A percentile compares a stretch with the other conserved stretches of the same genome.
phyloP scores from a whole-genome alignment of 441 rosid genomes.

The Eutrema salsugineum region DNA sequence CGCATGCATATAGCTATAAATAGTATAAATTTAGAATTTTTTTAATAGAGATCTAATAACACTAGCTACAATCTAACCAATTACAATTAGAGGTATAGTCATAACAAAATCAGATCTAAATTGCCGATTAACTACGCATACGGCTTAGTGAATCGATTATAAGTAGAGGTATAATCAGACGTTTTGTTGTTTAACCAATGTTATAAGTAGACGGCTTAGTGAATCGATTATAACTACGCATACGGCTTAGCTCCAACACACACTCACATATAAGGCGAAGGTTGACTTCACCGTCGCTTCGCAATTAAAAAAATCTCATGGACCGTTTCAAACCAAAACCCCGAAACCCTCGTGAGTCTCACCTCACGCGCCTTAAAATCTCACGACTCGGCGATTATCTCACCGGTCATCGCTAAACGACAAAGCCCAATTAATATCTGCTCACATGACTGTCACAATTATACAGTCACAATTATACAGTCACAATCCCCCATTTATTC shows the following conservation, averaged over 20 bases:
- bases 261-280: conserved; percentile 5
- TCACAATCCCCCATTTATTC: conserved; percentile 21
- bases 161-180: too few relatives aligned
- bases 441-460: conserved; percentile 34
- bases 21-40: too few relatives aligned
- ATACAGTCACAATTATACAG: too few relatives aligned
- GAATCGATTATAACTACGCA: not conserved
- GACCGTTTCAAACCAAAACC: conserved; percentile 3
- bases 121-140: not conserved
- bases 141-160: not conserved
- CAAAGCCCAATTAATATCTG: conserved; percentile 1
- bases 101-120: not conserved
- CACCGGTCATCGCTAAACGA: conserved; percentile 24
- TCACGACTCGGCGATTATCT: conserved; percentile 1
- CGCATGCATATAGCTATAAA: too few relatives aligned
- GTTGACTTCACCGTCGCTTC: conserved; percentile 24
- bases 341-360: conserved; percentile 24
- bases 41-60: not conserved
- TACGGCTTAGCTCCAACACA: not conserved
- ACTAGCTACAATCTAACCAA: not conserved
- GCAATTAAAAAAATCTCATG: conserved; percentile 15
- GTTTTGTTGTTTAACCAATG: not conserved
- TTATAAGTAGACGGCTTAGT: not conserved
- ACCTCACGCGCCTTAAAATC: conserved; percentile 20
- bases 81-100: not conserved